Evolutionary conservation across 2,329 filamentous ascomycete genomes (phyloP).

Genomic region (Chalara sp.): DNA sequence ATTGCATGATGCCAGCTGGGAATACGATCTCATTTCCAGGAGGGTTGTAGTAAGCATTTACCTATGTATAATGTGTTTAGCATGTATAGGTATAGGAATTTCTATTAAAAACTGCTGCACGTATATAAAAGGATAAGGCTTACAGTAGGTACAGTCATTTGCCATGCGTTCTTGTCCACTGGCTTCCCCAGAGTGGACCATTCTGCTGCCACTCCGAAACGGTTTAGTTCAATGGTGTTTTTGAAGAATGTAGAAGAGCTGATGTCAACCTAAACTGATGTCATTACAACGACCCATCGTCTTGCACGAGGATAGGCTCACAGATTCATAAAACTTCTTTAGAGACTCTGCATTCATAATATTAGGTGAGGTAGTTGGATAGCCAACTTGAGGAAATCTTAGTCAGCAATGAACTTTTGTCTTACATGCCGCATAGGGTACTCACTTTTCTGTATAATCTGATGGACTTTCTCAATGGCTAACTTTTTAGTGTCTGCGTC

Average conservation of each 20-base stretch:
- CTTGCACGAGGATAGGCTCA: slow-evolving; percentile 22
- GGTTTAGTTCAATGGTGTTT: slow-evolving; percentile 46
- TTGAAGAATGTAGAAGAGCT: slow-evolving; percentile 46
- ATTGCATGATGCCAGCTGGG: slow-evolving; percentile 63
- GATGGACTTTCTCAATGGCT: slow-evolving; percentile 57
- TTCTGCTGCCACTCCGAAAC: slow-evolving; percentile 38
- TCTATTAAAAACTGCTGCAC: too few relatives aligned
- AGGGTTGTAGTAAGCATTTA: slow-evolving; percentile 62
- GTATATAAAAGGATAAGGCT: too few relatives aligned
- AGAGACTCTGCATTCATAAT: slow-evolving; percentile 51
- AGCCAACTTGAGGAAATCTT: not conserved
- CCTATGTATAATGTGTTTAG: too few relatives aligned
- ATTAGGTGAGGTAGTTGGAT: slow-evolving; percentile 37
- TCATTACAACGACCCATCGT: too few relatives aligned
- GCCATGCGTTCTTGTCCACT: slow-evolving; percentile 53
- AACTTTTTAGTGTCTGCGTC: slow-evolving; percentile 50
- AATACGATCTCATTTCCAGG: slow-evolving; percentile 61
- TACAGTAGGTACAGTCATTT: slow-evolving; percentile 48
- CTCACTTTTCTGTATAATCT: slow-evolving; percentile 63
- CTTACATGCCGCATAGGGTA: slow-evolving; percentile 40
- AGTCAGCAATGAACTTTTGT: not conserved
- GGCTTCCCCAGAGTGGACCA: slow-evolving; percentile 56
- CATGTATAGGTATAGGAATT: too few relatives aligned
- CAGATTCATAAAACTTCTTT: slow-evolving; percentile 46
- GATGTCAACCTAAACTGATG: slow-evolving; percentile 27